Evolutionary conservation across 768 basidiomycete species (phyloP), one percentile per base, ranked within the genome.

Genomic region (Thelephora ganbajun): DNA sequence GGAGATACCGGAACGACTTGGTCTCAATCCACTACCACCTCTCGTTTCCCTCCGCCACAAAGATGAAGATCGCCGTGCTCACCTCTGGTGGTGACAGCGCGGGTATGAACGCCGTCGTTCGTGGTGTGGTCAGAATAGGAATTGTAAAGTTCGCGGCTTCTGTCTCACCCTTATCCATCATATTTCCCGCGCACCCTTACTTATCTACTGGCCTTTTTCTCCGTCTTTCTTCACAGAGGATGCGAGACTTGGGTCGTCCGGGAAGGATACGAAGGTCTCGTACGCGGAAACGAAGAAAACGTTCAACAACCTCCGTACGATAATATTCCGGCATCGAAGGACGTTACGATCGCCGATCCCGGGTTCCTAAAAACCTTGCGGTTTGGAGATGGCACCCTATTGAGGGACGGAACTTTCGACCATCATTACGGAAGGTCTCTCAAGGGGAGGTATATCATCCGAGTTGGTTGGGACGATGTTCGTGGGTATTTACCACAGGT

Each of bases 391-490:
- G 88, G 85, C 0, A 71, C 72, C 41, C 68, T 88, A 42, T 66
- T 90, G 43, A 78, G 71, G 53, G 84, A 92, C 53, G 90, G 90
- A 3, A 90, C 87, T 5, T 80, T 79, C 12, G 89, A 92, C 61
- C 76, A 73, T 50, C 57, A 65, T 2, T 54, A 70, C 14, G 83
- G 82, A 19, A 73, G 80, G 46, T 80, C 80, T 2, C 74, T 99
- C 57, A 92, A 88, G 59, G 91, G 90, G 1, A 71, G 84, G 44
- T 90, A 96, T 63, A 96, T 98, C 55, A 84, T 98, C 18, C 73
- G 89, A 47, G 94, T 94, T 2, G 96, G 96, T 9, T 98, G 93
- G 83, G 96, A 99, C 60, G 96, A 99, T 62, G 94, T 98, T 30
- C 71, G 90, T 43, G 90, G 89, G 11, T 98, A 92, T 91, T 82